Conservation (phyloP, 495 filamentous ascomycete species). For the Hypoxylon intermedium region DNA sequence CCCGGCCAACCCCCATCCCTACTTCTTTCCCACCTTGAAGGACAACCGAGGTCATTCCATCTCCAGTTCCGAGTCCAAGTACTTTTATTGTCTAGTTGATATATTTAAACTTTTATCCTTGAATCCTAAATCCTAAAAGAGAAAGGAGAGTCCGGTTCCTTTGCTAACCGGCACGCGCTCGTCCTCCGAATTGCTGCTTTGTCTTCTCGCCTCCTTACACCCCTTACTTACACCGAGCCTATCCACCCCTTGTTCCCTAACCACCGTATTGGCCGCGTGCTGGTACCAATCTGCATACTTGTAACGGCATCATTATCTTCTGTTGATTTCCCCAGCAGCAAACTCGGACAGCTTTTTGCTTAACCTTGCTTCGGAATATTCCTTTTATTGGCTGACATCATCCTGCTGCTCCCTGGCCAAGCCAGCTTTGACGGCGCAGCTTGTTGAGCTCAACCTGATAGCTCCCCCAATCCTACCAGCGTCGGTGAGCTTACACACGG, state of each 20-base stretch:
- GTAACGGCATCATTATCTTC: not conserved
- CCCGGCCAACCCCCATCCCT: not conserved
- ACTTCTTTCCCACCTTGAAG: not conserved
- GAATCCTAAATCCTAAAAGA: conserved; percentile 1
- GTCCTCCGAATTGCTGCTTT: conserved; percentile 14
- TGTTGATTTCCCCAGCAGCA: conserved; percentile 10
- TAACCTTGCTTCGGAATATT: conserved; percentile 21
- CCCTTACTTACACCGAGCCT: too few relatives aligned
- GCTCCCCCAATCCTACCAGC: conserved; percentile 26
- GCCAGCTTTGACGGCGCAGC: conserved; percentile 17
- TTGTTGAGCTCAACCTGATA: conserved; percentile 40
- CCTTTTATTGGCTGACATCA: conserved; percentile 36
- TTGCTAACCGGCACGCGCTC: not conserved
- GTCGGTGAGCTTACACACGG: conserved; percentile 29
- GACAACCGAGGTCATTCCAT: conserved; percentile 14
- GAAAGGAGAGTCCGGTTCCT: not conserved
- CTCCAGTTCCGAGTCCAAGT: not conserved
- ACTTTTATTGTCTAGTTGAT: not conserved
- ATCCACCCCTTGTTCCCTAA: not conserved
- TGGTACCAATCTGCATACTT: conserved; percentile 1
- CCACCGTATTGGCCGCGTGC: conserved; percentile 8
- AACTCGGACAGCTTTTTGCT: conserved; percentile 17
- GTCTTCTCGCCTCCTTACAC: conserved; percentile 9
- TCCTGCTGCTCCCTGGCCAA: conserved; percentile 10
- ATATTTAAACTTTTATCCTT: conserved; percentile 6